These are phyloP conservation scores for Nemania diffusa DNA, from an alignment of 2,329 filamentous ascomycete species.

Conservation along the genomic window DNA sequence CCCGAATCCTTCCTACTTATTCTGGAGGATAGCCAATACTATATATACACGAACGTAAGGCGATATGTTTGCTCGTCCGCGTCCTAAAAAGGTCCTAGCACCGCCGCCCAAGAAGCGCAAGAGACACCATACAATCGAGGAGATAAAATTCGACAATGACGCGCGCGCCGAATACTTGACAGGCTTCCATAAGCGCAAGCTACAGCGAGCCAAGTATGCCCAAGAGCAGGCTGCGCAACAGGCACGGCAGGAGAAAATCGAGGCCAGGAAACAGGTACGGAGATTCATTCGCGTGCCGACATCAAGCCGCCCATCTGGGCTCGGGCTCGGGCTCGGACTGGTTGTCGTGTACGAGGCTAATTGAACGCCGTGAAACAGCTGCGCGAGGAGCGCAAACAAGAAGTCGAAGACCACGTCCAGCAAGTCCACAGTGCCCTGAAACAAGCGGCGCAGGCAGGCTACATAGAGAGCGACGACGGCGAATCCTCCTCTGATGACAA, in stretches of 20 bases:
- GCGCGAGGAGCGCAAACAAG: constrained; percentile 81
- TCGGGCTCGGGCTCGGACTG: no score
- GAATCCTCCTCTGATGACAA: constrained; percentile 44
- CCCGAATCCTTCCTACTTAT: background rate
- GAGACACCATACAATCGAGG: constrained; percentile 69
- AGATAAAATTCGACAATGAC: constrained; percentile 84
- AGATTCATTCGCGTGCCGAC: background rate
- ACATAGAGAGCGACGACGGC: constrained; percentile 44
- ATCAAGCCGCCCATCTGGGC: no score
- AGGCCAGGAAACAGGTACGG: constrained; percentile 77
- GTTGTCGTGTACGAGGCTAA: constrained; percentile 4
- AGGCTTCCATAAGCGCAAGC: constrained; percentile 96
- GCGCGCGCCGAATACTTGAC: constrained; percentile 89
- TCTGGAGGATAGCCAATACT: background rate
- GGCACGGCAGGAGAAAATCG: constrained; percentile 80
- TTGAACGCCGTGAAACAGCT: constrained; percentile 63
- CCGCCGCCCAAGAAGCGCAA: constrained; percentile 75
- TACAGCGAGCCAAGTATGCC: constrained; percentile 83
- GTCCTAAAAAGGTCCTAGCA: constrained; percentile 68
- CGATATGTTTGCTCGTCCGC: constrained; percentile 66
- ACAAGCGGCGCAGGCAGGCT: constrained; percentile 65
- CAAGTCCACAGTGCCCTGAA: constrained; percentile 77
- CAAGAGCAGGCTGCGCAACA: constrained; percentile 82
- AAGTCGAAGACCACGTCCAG: constrained; percentile 83
- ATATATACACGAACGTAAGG: background rate